Percentiles rank a stretch among this genome's conserved stretches.
Evolutionary conservation across 345 rosid genomes (phyloP).

Genomic region (Linum usitatissimum): DNA sequence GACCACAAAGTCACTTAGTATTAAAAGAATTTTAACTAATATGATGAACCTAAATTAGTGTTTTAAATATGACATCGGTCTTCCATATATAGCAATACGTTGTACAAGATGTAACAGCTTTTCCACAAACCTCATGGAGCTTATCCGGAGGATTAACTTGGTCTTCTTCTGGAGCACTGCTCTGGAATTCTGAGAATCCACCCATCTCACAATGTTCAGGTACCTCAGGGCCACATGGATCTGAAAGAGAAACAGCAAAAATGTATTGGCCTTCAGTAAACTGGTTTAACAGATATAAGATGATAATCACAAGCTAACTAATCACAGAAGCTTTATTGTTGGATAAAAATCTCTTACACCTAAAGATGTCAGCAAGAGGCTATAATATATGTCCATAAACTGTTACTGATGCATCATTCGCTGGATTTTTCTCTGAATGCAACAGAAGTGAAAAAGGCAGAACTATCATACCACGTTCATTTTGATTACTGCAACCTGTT

Average conservation of each 20-base stretch:
- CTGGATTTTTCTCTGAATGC: constrained; percentile 3
- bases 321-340: neutral
- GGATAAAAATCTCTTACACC: neutral
- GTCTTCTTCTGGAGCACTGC: constrained; percentile 14
- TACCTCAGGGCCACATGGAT: constrained; percentile 20
- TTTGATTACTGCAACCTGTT: constrained; percentile 17
- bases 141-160: constrained; percentile 10
- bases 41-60: no score
- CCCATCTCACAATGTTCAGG: constrained; percentile 23
- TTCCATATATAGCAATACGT: no score
- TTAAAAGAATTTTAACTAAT: no score
- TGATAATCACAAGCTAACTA: neutral
- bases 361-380: neutral
- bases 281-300: neutral
- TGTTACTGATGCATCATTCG: neutral
- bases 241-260: constrained; percentile 23
- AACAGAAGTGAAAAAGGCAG: constrained; percentile 8
- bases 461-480: constrained; percentile 32
- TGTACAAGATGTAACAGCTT: neutral
- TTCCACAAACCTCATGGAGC: constrained; percentile 21
- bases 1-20: no score
- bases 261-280: neutral
- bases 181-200: constrained; percentile 21
- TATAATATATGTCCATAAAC: neutral
- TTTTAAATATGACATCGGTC: no score